Conservation (phyloP, 176 grass and related monocot species). For the Oryza meridionalis region DNA sequence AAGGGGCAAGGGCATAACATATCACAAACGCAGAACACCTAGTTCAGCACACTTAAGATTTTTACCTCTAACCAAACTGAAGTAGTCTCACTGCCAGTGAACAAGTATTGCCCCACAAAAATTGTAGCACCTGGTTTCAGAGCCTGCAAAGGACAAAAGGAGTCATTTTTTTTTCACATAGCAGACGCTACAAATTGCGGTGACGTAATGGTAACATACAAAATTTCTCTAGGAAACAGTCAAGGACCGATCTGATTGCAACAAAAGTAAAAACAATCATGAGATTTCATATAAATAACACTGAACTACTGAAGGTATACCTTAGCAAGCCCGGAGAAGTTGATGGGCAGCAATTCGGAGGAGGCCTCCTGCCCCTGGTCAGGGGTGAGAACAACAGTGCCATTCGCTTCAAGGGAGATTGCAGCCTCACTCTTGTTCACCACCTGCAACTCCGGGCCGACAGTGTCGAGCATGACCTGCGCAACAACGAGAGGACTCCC, state of each 20-base stretch:
- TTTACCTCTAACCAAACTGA: constrained; percentile 97
- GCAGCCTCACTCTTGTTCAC: constrained; percentile 73
- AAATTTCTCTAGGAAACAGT: background rate
- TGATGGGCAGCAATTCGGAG: constrained; percentile 81
- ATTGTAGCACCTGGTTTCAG: constrained; percentile 88
- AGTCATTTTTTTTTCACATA: background rate
- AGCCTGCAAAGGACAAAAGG: constrained; percentile 54
- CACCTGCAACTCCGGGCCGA: constrained; percentile 91
- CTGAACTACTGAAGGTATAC: constrained; percentile 12
- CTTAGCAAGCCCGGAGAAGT: constrained; percentile 82
- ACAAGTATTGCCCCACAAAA: constrained; percentile 97
- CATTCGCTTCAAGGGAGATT: constrained; percentile 87
- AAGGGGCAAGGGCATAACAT: background rate
- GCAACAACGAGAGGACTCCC: background rate
- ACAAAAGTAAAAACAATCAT: constrained; percentile 23
- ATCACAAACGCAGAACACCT: background rate
- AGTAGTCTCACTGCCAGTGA: constrained; percentile 99
- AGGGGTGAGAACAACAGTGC: constrained; percentile 76
- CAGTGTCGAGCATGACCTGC: constrained; percentile 97
- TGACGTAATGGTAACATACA: background rate
- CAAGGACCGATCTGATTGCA: background rate
- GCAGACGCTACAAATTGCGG: background rate
- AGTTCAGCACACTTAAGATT: background rate
- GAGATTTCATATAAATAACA: constrained; percentile 5
- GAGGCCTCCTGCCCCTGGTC: constrained; percentile 70